Evolutionary conservation across 495 filamentous ascomycete genomes (phyloP).

Genomic region (Terfezia boudieri): DNA sequence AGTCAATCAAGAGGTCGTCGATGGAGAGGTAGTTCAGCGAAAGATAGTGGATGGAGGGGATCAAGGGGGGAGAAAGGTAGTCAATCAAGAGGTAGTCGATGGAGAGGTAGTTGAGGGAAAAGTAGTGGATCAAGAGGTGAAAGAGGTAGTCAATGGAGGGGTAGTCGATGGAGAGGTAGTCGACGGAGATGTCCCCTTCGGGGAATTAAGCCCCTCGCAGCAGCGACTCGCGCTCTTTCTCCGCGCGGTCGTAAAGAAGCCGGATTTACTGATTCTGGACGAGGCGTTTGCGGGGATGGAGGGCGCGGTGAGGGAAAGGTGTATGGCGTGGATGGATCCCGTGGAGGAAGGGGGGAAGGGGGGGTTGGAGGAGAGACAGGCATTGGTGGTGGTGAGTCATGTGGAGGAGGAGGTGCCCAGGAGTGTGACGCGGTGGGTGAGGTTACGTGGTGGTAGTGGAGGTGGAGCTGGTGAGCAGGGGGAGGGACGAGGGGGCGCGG

Average conservation of each 20-base stretch:
- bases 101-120: too few species aligned
- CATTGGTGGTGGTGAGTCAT: constrained; percentile 71
- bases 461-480: not conserved
- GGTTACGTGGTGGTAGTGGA: constrained; percentile 8
- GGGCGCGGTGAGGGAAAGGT: constrained; percentile 57
- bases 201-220: not conserved
- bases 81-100: too few species aligned
- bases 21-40: too few species aligned
- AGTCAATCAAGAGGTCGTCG: too few species aligned
- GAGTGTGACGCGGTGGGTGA: constrained; percentile 52
- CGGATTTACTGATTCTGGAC: constrained; percentile 77
- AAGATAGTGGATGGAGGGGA: too few species aligned
- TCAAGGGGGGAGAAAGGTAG: too few species aligned
- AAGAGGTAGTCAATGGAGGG: too few species aligned
- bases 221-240: constrained; percentile 74
- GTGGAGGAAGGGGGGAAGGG: constrained; percentile 8
- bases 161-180: too few species aligned
- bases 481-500: too few species aligned
- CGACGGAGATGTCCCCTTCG: not conserved
- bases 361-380: constrained; percentile 44
- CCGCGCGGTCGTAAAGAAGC: constrained; percentile 56
- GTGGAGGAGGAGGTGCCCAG: constrained; percentile 73
- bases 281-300: constrained; percentile 87
- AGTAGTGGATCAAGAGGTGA: too few species aligned
- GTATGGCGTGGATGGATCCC: constrained; percentile 47